Conservation (phyloP, 2,329 filamentous ascomycete genomes). For the Apiospora arundinis region DNA sequence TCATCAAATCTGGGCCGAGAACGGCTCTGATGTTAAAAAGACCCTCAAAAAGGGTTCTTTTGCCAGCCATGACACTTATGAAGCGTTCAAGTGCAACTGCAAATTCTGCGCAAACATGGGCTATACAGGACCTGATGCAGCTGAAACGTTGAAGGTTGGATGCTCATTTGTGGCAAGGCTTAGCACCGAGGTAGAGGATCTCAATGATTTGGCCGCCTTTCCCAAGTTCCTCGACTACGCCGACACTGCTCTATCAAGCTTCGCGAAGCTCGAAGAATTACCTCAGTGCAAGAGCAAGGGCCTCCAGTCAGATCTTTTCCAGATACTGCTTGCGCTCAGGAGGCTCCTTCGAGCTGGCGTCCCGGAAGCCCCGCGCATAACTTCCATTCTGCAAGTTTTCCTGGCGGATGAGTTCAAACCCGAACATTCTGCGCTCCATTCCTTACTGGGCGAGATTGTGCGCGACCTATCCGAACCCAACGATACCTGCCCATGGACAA, state of each 20-base stretch:
- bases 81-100: conserved; percentile 39
- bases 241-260: neutral
- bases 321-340: neutral
- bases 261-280: neutral
- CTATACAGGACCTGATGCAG: conserved; percentile 34
- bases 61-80: conserved; percentile 33
- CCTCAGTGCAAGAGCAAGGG: neutral
- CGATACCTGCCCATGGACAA: neutral
- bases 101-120: conserved; percentile 37
- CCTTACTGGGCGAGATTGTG: conserved; percentile 33
- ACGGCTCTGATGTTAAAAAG: conserved; percentile 33
- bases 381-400: neutral
- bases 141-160: conserved; percentile 34
- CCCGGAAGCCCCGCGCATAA: neutral
- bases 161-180: conserved; percentile 34
- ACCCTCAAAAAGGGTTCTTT: conserved; percentile 35
- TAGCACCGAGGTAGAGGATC: conserved; percentile 17
- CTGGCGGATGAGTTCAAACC: neutral
- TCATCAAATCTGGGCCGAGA: conserved; percentile 34
- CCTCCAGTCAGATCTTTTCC: neutral
- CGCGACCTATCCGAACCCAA: conserved; percentile 30
- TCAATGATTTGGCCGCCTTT: neutral
- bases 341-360: neutral
- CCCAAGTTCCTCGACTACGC: neutral
- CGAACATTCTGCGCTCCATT: conserved; percentile 26